Conservation (phyloP, 805 yeast species). For the Wilhelminamyces savonicus region DNA sequence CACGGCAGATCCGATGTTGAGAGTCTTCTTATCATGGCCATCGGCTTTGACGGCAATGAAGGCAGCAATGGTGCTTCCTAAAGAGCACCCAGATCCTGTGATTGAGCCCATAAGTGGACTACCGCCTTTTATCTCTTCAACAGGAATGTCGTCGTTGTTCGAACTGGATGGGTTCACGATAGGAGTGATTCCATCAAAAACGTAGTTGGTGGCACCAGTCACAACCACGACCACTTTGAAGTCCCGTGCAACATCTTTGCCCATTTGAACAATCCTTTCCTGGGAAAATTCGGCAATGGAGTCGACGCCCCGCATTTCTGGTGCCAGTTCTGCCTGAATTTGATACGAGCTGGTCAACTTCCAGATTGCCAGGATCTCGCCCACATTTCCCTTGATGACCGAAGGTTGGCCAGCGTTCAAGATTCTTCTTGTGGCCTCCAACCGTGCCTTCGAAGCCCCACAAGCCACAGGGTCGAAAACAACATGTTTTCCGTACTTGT, state of each 20-base stretch:
- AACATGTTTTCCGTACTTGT: constrained; percentile 49
- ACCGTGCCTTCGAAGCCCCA: constrained; percentile 68
- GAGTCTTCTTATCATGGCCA: constrained; percentile 5
- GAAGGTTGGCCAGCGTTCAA: constrained; percentile 52
- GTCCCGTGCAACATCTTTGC: constrained; percentile 42
- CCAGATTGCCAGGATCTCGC: constrained; percentile 69
- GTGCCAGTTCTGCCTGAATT: too few species aligned
- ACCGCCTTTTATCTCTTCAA: constrained; percentile 40
- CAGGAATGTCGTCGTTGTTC: too few species aligned
- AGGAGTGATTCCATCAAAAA: constrained; percentile 10
- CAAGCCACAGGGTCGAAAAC: constrained; percentile 92
- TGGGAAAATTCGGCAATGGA: constrained; percentile 16
- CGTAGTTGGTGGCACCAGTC: constrained; percentile 47
- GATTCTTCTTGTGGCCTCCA: constrained; percentile 39
- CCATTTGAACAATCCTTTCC: constrained; percentile 31
- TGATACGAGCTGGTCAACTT: constrained; percentile 19
- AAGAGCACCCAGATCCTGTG: constrained; percentile 80
- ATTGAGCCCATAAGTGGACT: constrained; percentile 55
- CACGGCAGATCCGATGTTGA: constrained; percentile 39
- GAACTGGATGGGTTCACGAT: background rate
- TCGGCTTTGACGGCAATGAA: constrained; percentile 41
- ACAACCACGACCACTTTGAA: constrained; percentile 59
- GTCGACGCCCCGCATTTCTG: constrained; percentile 71
- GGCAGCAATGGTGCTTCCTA: constrained; percentile 68
- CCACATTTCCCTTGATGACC: constrained; percentile 79